Conservation (phyloP, 768 basidiomycete genomes). For the Leccinum obscurum region DNA sequence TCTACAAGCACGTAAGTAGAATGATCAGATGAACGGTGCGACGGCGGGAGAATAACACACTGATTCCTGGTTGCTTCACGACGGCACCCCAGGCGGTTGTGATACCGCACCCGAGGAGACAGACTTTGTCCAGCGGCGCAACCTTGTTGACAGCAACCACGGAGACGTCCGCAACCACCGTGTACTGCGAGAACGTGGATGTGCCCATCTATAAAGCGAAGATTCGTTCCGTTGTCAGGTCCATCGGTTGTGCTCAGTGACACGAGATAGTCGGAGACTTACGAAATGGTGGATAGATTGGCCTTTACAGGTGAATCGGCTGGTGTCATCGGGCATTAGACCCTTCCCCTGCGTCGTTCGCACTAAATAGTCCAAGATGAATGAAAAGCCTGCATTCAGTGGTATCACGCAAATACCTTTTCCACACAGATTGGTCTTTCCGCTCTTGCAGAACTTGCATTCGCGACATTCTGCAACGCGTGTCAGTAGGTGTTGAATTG, state of each 20-base stretch:
- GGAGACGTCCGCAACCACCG: constrained; percentile 96
- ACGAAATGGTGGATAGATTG: constrained; percentile 91
- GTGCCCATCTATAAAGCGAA: constrained; percentile 82
- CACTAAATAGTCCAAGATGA: constrained; percentile 45
- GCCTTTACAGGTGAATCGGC: constrained; percentile 88
- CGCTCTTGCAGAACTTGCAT: constrained; percentile 98
- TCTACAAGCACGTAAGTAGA: constrained; percentile 40
- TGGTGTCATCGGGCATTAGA: constrained; percentile 88
- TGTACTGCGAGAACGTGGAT: constrained; percentile 99
- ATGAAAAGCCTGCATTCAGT: not conserved
- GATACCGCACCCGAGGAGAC: constrained; percentile 94
- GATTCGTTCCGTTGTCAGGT: not conserved
- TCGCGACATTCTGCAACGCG: constrained; percentile 74
- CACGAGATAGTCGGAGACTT: constrained; percentile 30
- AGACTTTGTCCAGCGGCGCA: constrained; percentile 95
- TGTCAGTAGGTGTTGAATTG: constrained; percentile 1
- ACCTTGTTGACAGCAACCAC: constrained; percentile 85
- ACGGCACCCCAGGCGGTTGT: constrained; percentile 99
- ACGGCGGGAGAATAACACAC: constrained; percentile 41
- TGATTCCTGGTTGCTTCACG: constrained; percentile 84
- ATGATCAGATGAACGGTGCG: not conserved
- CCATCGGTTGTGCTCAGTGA: not conserved
- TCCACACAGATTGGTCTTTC: constrained; percentile 98
- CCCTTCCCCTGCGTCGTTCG: constrained; percentile 93
- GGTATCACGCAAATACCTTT: constrained; percentile 52